A percentile compares a stretch with the other conserved stretches of the same genome.
Conservation (phyloP, 768 basidiomycete species). For the Suillus subluteus region DNA sequence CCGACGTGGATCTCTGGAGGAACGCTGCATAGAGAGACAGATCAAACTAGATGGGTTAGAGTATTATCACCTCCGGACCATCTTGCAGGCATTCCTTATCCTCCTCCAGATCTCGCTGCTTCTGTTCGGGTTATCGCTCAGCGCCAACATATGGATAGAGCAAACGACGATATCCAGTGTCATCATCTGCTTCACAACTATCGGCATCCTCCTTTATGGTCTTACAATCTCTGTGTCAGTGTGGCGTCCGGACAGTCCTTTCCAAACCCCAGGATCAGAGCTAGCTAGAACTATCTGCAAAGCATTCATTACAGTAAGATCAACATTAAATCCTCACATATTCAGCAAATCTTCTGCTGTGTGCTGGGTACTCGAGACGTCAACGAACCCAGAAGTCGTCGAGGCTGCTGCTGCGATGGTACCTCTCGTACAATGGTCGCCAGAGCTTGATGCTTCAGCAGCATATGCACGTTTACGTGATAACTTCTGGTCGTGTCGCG, state of each 20-base stretch:
- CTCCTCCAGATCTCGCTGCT: slow-evolving; percentile 8
- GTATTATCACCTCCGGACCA: neutral
- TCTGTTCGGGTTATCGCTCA: slow-evolving; percentile 16
- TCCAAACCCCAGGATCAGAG: slow-evolving; percentile 13
- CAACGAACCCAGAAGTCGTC: slow-evolving; percentile 17
- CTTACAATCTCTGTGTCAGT: neutral
- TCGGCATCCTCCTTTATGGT: neutral
- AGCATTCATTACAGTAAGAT: neutral
- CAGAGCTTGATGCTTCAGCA: neutral
- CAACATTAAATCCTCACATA: too few species aligned
- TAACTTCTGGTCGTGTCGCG: neutral
- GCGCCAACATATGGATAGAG: slow-evolving; percentile 11
- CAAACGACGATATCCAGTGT: neutral
- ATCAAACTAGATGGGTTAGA: neutral
- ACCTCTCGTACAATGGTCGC: neutral
- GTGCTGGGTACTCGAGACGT: slow-evolving; percentile 23
- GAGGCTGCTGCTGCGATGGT: neutral
- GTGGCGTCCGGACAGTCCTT: slow-evolving; percentile 13
- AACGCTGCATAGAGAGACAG: neutral
- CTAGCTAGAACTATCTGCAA: neutral
- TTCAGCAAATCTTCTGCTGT: slow-evolving; percentile 1
- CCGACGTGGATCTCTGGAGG: neutral
- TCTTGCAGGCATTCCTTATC: slow-evolving; percentile 11
- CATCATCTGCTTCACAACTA: neutral
- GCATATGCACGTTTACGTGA: neutral